phyloP scores from a whole-genome alignment of 495 filamentous ascomycete species.

The Cudoniella acicularis region DNA sequence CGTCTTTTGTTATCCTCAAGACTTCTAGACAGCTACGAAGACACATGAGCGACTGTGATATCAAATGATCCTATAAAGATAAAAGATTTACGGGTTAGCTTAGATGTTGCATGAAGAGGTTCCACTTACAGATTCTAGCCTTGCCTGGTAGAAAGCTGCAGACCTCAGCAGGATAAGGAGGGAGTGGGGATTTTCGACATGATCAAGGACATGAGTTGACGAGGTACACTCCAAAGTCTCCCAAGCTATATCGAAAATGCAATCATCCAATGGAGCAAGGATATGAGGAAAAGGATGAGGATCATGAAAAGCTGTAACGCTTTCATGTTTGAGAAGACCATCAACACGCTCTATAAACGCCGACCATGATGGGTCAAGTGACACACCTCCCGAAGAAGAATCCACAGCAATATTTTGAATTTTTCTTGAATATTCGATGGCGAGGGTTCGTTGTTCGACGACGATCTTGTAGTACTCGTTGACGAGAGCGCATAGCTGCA shows the following conservation, averaged over 20 bases:
- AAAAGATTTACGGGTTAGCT: not conserved
- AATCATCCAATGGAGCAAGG: constrained; percentile 16
- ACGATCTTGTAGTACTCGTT: no score
- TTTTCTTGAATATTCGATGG: no score
- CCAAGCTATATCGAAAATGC: constrained; percentile 26
- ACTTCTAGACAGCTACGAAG: constrained; percentile 30
- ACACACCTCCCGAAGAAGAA: no score
- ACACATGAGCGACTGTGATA: constrained; percentile 31
- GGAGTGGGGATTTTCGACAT: constrained; percentile 30
- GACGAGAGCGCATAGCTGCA: no score
- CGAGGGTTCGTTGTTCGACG: no score
- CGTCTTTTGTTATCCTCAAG: constrained; percentile 25
- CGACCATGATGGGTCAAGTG: no score
- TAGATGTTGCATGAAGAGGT: not conserved
- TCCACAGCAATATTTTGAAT: no score
- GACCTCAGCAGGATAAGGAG: constrained; percentile 32
- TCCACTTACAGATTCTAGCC: constrained; percentile 30
- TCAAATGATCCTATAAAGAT: constrained; percentile 27
- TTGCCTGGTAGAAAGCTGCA: constrained; percentile 30
- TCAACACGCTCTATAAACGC: no score
- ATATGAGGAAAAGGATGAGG: constrained; percentile 23
- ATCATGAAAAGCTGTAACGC: no score
- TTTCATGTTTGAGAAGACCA: no score
- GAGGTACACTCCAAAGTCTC: constrained; percentile 17
- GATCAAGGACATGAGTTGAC: constrained; percentile 34